Evolutionary conservation across 139 green algal genomes (phyloP).

Genomic region (Chlamydomonas sp.): DNA sequence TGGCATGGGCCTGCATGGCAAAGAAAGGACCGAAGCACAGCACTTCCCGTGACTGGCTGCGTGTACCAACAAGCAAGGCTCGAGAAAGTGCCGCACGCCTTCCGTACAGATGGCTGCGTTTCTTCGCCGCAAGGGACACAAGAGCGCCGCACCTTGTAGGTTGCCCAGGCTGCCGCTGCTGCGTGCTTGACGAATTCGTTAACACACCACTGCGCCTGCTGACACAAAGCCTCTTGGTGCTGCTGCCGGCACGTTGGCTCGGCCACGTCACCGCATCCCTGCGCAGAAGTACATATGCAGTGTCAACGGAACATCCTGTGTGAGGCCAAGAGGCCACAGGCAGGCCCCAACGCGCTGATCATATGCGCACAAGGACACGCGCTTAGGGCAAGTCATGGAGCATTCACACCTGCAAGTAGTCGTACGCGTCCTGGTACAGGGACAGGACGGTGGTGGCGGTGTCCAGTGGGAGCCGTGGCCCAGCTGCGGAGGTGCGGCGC

Average conservation of each 20-base stretch:
- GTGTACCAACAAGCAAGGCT: no score
- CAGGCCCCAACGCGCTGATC: no score
- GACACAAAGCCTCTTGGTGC: not conserved
- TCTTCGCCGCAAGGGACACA: not conserved
- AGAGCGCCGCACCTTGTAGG: constrained; percentile 10
- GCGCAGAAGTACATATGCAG: no score
- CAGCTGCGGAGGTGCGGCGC: no score
- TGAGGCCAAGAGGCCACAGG: no score
- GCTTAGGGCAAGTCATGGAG: no score
- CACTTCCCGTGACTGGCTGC: no score
- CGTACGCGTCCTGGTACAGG: constrained; percentile 2
- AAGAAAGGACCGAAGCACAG: not conserved
- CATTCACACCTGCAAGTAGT: no score
- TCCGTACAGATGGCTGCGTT: not conserved
- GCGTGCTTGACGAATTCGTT: not conserved
- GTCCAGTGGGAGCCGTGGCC: not conserved
- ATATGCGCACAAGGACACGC: no score
- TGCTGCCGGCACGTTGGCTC: not conserved
- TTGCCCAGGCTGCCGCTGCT: not conserved
- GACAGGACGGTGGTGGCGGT: constrained; percentile 2
- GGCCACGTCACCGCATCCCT: no score
- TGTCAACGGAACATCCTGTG: no score
- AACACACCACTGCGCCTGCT: constrained; percentile 16
- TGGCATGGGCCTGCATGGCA: constrained; percentile 9
- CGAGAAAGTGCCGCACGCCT: no score